Conservation (phyloP, 805 yeast species). For the Nakazawaea anatomiae region DNA sequence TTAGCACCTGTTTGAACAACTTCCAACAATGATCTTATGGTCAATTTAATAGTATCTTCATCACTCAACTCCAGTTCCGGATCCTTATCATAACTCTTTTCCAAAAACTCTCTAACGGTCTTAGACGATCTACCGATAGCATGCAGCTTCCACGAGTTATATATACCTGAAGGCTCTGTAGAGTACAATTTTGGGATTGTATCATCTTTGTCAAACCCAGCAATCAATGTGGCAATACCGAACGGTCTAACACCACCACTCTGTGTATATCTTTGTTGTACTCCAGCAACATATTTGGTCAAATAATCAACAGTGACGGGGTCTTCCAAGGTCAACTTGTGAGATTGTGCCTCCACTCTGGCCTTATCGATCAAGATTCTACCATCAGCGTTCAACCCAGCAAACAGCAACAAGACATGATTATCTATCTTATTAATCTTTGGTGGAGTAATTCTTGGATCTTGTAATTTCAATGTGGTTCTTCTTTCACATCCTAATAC, state of each 20-base stretch:
- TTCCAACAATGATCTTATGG: conserved; percentile 84
- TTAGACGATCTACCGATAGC: conserved; percentile 94
- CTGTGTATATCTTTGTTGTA: conserved; percentile 94
- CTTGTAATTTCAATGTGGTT: conserved; percentile 91
- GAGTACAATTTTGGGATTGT: conserved; percentile 76
- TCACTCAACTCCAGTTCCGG: conserved; percentile 55
- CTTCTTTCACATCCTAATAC: conserved; percentile 96
- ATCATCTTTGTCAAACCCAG: conserved; percentile 91
- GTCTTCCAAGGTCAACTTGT: conserved; percentile 89
- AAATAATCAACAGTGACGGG: conserved; percentile 87
- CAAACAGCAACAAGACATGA: conserved; percentile 89
- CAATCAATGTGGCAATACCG: conserved; percentile 91
- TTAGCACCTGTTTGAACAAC: conserved; percentile 98
- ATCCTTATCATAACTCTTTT: conserved; percentile 60
- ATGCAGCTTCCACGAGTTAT: conserved; percentile 96
- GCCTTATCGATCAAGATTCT: conserved; percentile 92
- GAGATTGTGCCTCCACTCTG: conserved; percentile 93
- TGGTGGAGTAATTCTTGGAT: conserved; percentile 92
- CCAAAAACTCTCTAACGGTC: conserved; percentile 92
- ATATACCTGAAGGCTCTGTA: conserved; percentile 97
- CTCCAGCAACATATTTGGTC: conserved; percentile 95
- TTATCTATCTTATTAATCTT: conserved; percentile 88
- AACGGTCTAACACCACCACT: conserved; percentile 98
- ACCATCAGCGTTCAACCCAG: conserved; percentile 98
- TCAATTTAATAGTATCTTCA: conserved; percentile 68